These are phyloP conservation scores for Paecilomyces fulvus DNA, from an alignment of 2,329 filamentous ascomycete species.

Conservation along the genomic window DNA sequence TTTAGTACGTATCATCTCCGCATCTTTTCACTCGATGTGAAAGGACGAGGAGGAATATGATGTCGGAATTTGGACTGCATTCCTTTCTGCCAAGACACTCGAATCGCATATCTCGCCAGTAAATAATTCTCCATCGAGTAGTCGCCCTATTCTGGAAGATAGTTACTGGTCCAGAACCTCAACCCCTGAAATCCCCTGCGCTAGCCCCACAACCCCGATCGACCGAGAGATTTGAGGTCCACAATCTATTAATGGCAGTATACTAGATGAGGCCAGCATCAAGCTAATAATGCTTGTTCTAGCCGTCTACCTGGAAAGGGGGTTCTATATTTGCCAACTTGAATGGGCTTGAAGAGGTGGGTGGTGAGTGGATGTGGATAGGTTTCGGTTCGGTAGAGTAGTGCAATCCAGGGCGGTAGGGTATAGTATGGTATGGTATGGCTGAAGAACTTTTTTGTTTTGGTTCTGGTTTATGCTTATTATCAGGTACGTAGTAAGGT, in stretches of 20 bases:
- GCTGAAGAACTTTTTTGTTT: too few relatives aligned
- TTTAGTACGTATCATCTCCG: background rate
- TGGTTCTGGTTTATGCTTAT: too few relatives aligned
- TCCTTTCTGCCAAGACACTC: background rate
- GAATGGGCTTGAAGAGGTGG: too few relatives aligned
- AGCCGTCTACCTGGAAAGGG: background rate
- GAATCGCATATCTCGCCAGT: too few relatives aligned
- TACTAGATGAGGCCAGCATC: background rate
- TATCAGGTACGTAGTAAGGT: too few relatives aligned
- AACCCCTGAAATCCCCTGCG: background rate
- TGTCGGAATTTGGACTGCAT: background rate
- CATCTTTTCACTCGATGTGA: background rate
- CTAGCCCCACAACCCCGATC: background rate
- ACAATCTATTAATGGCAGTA: background rate
- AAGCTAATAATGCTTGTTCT: background rate
- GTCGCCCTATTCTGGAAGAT: background rate
- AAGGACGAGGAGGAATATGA: background rate
- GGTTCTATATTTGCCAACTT: background rate
- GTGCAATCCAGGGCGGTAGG: too few relatives aligned
- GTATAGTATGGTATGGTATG: too few relatives aligned
- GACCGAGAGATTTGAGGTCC: background rate
- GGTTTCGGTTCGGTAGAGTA: too few relatives aligned
- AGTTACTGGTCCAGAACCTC: background rate
- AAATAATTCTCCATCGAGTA: background rate
- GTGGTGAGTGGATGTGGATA: too few relatives aligned